phyloP scores from a whole-genome alignment of 2,329 filamentous ascomycete species.

The Zymoseptoria crescenta region DNA sequence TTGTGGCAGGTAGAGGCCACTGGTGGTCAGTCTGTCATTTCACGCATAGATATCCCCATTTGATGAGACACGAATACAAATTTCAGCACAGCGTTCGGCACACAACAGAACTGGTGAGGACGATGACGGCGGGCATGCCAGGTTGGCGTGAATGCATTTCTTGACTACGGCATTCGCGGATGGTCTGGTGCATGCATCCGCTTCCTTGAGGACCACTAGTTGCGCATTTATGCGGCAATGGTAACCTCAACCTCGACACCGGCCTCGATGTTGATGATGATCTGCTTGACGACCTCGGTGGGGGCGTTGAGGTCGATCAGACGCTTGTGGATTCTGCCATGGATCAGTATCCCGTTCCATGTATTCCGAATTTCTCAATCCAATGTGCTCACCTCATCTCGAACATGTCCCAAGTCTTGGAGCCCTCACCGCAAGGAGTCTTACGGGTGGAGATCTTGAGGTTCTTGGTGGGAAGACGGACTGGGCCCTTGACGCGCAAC shows the following conservation, averaged over 20 bases:
- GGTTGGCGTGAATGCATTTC: not conserved
- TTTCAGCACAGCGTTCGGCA: not conserved
- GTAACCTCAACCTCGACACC: constrained; percentile 91
- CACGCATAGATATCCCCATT: not conserved
- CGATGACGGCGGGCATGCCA: not conserved
- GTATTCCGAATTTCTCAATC: constrained; percentile 46
- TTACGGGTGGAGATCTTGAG: constrained; percentile 97
- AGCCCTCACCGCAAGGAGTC: constrained; percentile 98
- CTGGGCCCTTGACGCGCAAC: constrained; percentile 95
- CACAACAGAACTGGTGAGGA: not conserved
- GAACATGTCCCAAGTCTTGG: constrained; percentile 98
- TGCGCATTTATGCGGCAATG: constrained; percentile 62
- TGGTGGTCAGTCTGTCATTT: not conserved
- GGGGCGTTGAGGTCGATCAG: constrained; percentile 68
- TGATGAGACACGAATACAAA: not conserved
- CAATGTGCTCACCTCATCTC: constrained; percentile 78
- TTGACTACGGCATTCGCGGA: not conserved
- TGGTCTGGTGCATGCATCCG: not conserved
- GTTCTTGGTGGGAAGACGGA: constrained; percentile 94
- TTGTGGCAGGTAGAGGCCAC: constrained; percentile 31
- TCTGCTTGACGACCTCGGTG: constrained; percentile 94
- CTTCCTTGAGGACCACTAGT: not conserved
- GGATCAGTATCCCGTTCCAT: constrained; percentile 1
- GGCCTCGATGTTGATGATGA: constrained; percentile 93
- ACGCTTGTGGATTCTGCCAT: constrained; percentile 29